These are phyloP conservation scores for Phialocephala subalpina DNA, from an alignment of 2,329 filamentous ascomycete species.

Conservation along the genomic window DNA sequence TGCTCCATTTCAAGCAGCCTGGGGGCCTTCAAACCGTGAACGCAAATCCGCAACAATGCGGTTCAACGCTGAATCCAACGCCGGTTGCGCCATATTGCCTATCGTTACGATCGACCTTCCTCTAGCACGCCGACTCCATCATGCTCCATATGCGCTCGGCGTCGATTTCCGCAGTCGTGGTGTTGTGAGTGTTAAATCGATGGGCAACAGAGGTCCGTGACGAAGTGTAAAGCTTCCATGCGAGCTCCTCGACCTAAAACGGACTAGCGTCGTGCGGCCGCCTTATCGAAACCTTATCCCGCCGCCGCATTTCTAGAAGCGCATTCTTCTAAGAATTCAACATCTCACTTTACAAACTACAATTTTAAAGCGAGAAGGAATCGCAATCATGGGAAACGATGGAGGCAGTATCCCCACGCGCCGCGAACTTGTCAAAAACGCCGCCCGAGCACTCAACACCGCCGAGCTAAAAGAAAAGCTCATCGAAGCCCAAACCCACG, in stretches of 20 bases:
- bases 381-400: conserved; percentile 85
- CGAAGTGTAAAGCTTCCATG: conserved; percentile 15
- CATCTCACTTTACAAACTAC: no score
- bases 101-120: neutral
- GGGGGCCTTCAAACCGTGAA: conserved; percentile 36
- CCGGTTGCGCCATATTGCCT: conserved; percentile 43
- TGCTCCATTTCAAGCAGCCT: conserved; percentile 1
- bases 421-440: conserved; percentile 94
- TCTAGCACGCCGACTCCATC: conserved; percentile 30
- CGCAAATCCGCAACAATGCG: conserved; percentile 43
- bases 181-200: neutral
- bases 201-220: conserved; percentile 12
- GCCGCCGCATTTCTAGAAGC: neutral
- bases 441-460: conserved; percentile 81
- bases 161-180: conserved; percentile 16
- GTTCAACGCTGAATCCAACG: conserved; percentile 40
- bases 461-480: conserved; percentile 89
- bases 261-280: conserved; percentile 11
- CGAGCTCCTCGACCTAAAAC: conserved; percentile 3
- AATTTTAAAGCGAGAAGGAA: neutral
- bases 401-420: conserved; percentile 96
- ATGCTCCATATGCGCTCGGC: conserved; percentile 34
- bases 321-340: neutral
- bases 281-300: conserved; percentile 25
- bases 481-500: conserved; percentile 84